Percentiles rank a stretch among this genome's conserved stretches.
These are phyloP conservation scores for Acer saccharum DNA, from an alignment of 345 rosid genomes.

Conservation along the genomic window DNA sequence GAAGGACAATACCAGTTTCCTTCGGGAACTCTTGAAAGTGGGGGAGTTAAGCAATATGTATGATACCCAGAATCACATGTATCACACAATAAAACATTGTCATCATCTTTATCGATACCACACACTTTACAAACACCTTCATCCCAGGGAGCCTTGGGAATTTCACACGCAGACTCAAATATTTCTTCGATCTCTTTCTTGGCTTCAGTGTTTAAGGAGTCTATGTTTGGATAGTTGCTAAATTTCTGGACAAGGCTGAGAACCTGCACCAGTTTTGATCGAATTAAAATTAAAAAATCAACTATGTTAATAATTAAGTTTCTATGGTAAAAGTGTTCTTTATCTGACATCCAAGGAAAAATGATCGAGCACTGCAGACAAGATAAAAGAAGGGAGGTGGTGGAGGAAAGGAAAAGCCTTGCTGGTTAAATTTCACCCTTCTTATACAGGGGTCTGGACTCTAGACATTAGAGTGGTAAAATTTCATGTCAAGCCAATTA, in stretches of 20 bases:
- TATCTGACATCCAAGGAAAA: neutral
- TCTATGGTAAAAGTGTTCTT: neutral
- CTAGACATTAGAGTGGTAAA: neutral
- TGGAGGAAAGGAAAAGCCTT: neutral
- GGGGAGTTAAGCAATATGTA: constrained; percentile 43
- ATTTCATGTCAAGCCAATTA: neutral
- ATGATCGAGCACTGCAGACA: neutral
- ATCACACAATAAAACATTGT: constrained; percentile 41
- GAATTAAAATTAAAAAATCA: constrained; percentile 15
- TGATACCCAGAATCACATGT: constrained; percentile 44
- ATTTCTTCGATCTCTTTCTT: constrained; percentile 32
- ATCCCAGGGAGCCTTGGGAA: constrained; percentile 43
- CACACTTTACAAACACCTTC: constrained; percentile 44
- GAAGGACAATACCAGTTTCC: constrained; percentile 51
- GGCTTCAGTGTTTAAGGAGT: constrained; percentile 29
- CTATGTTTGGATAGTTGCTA: constrained; percentile 8
- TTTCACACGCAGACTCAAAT: constrained; percentile 28
- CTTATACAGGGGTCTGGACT: neutral
- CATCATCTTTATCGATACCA: constrained; percentile 42
- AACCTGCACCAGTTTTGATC: constrained; percentile 31
- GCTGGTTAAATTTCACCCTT: neutral
- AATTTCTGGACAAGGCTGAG: constrained; percentile 33
- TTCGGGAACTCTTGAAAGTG: constrained; percentile 38
- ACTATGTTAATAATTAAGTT: neutral
- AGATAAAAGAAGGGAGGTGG: neutral